A percentile compares a stretch with the other conserved stretches of the same genome.
Conservation (phyloP, 257 asterid genomes). For the Ilex aquifolium region DNA sequence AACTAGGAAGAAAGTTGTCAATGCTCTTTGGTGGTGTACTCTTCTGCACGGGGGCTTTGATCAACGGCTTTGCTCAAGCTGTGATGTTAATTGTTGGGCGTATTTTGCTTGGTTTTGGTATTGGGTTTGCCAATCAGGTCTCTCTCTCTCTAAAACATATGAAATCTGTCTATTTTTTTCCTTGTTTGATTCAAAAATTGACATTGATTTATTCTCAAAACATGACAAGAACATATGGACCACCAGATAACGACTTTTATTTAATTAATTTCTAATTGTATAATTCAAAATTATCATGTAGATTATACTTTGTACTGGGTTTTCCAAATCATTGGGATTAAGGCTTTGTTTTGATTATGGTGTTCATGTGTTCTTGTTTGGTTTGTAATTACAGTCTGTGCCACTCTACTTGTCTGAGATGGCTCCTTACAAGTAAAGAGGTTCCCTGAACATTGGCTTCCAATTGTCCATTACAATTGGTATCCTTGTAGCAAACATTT, state of each 20-base stretch:
- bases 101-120: constrained; percentile 71
- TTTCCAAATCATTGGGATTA: too few relatives aligned
- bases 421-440: constrained; percentile 65
- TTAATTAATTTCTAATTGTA: neutral
- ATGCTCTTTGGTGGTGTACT: constrained; percentile 73
- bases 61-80: constrained; percentile 56
- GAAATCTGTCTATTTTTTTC: neutral
- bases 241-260: neutral
- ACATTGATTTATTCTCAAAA: too few relatives aligned
- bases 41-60: constrained; percentile 68
- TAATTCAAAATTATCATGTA: too few relatives aligned
- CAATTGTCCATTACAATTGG: constrained; percentile 60
- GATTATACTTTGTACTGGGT: too few relatives aligned
- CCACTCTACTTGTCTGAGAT: constrained; percentile 69
- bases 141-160: too few relatives aligned
- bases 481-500: constrained; percentile 46
- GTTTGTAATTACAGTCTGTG: constrained; percentile 30
- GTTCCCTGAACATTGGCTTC: constrained; percentile 62
- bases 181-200: too few relatives aligned
- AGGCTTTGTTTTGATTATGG: neutral
- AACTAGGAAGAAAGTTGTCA: constrained; percentile 55
- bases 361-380: neutral
- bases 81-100: constrained; percentile 87
- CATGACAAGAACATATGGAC: too few relatives aligned
- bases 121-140: constrained; percentile 93